Percentiles rank a stretch among this genome's conserved stretches.
These are phyloP conservation scores for Pneumocystis murina DNA, from an alignment of 1,139 yeast genomes.

Conservation along the genomic window DNA sequence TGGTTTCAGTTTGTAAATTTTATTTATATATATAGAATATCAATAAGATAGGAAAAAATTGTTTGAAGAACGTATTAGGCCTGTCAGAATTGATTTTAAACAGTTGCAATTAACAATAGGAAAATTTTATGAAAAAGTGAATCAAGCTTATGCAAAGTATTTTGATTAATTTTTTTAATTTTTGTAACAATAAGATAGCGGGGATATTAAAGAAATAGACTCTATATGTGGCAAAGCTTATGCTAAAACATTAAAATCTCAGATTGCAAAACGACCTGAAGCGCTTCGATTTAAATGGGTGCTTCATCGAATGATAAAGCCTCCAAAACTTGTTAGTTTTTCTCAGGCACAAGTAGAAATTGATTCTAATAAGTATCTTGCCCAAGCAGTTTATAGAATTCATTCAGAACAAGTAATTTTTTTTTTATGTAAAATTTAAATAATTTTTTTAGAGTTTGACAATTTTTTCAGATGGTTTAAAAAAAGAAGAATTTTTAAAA, in stretches of 20 bases:
- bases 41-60: neutral
- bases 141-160: conserved; percentile 13
- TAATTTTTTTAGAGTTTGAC: neutral
- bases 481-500: neutral
- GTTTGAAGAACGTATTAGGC: neutral
- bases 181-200: neutral
- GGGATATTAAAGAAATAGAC: neutral
- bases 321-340: neutral
- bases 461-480: neutral
- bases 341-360: neutral
- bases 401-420: neutral
- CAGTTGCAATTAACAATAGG: conserved; percentile 9
- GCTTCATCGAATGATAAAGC: neutral
- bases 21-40: neutral
- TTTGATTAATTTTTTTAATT: neutral
- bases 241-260: neutral
- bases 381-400: neutral
- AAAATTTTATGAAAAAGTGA: conserved; percentile 6
- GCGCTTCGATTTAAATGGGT: neutral
- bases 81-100: neutral
- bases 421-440: neutral
- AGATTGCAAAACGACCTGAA: neutral
- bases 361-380: neutral
- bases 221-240: neutral
- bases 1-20: conserved; percentile 5